phyloP scores from a whole-genome alignment of 306 rosid species.

The Mucuna pruriens region DNA sequence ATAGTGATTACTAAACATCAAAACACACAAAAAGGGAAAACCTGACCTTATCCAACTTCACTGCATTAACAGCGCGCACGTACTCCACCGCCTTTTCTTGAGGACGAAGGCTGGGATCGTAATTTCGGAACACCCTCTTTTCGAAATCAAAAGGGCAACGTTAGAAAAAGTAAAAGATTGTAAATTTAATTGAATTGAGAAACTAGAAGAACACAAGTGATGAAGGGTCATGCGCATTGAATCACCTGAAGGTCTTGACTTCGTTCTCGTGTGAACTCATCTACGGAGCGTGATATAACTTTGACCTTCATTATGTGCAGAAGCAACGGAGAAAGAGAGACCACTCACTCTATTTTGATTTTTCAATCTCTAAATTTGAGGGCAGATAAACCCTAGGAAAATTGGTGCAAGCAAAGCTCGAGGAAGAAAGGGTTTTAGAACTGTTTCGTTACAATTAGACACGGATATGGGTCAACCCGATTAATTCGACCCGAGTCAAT shows the following conservation, averaged over 20 bases:
- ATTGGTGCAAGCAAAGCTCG: neutral
- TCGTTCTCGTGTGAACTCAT: conserved; percentile 88
- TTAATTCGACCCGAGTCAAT: neutral
- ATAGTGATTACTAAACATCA: neutral
- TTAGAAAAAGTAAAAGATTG: neutral
- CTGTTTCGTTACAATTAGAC: neutral
- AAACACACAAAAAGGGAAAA: neutral
- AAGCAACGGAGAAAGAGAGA: neutral
- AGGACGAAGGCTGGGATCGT: conserved; percentile 79
- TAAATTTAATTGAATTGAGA: neutral
- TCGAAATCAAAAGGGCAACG: conserved; percentile 1
- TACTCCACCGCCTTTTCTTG: conserved; percentile 94
- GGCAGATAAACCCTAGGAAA: conserved; percentile 5
- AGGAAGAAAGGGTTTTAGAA: neutral
- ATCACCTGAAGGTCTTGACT: conserved; percentile 92
- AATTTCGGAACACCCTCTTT: conserved; percentile 88
- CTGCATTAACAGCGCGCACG: conserved; percentile 89
- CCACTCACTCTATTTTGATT: neutral
- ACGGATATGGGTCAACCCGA: neutral
- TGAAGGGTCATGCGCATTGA: neutral
- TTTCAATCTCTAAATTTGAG: neutral
- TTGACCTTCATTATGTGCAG: conserved; percentile 67
- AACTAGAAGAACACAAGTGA: neutral
- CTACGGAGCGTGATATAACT: conserved; percentile 83
- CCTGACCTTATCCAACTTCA: conserved; percentile 80